Conservation (phyloP, 179 eudicot genomes). For the Beta corolliflora region DNA sequence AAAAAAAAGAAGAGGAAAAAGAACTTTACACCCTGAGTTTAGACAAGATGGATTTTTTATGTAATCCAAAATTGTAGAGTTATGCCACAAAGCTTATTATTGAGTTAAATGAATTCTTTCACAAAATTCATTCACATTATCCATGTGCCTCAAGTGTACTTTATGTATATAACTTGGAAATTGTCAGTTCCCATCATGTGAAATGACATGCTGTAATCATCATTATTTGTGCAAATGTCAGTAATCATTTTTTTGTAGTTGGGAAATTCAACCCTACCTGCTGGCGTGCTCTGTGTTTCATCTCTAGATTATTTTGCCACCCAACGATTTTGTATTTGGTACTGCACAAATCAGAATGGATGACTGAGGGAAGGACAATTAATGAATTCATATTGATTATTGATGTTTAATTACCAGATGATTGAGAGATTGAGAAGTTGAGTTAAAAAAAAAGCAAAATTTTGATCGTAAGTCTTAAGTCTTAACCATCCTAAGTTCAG, state of each 20-base stretch:
- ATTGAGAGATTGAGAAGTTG: too few species aligned
- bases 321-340: too few species aligned
- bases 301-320: too few species aligned
- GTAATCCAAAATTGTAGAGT: slow-evolving; percentile 39
- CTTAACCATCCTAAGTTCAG: too few species aligned
- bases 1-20: not conserved
- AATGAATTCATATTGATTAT: too few species aligned
- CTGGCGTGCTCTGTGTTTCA: too few species aligned
- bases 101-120: slow-evolving; percentile 35
- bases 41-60: slow-evolving; percentile 22
- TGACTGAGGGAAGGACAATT: too few species aligned
- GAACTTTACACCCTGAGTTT: slow-evolving; percentile 19
- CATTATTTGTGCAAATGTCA: slow-evolving; percentile 26
- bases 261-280: not conserved
- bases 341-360: too few species aligned
- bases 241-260: slow-evolving; percentile 18
- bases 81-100: slow-evolving; percentile 31
- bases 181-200: slow-evolving; percentile 33
- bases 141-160: slow-evolving; percentile 30
- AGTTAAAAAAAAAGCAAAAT: too few species aligned
- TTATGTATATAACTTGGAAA: slow-evolving; percentile 1
- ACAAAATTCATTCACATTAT: slow-evolving; percentile 27
- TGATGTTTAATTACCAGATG: too few species aligned
- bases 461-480: too few species aligned
- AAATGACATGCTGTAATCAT: slow-evolving; percentile 32